Evolutionary conservation across 768 basidiomycete genomes (phyloP).

Genomic region (Mycena maculata): DNA sequence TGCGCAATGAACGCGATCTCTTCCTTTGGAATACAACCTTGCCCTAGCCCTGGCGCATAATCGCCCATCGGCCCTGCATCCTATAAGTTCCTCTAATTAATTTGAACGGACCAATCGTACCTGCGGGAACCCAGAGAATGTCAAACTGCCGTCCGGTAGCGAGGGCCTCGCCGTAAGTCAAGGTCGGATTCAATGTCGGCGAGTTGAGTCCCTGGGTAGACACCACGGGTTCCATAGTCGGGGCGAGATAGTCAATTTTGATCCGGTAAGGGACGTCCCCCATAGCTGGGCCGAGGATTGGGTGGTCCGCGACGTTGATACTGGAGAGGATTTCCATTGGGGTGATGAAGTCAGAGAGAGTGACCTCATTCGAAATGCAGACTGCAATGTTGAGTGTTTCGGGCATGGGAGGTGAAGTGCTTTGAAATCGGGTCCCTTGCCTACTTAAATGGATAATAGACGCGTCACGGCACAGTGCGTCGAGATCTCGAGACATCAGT

Average conservation of each 20-base stretch:
- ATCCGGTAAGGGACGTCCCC: conserved; percentile 25
- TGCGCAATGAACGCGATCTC: conserved; percentile 40
- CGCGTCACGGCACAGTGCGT: too few relatives aligned
- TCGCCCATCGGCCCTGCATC: conserved; percentile 22
- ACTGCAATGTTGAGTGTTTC: conserved; percentile 30
- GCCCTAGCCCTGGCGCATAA: not conserved
- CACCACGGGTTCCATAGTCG: conserved; percentile 29
- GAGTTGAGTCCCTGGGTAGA: conserved; percentile 3
- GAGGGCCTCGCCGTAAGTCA: conserved; percentile 29
- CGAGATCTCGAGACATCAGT: too few relatives aligned
- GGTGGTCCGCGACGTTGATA: conserved; percentile 23
- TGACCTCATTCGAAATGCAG: conserved; percentile 28
- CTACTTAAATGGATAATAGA: too few relatives aligned
- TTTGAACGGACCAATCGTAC: not conserved
- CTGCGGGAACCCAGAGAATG: conserved; percentile 35
- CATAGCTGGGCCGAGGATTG: conserved; percentile 5
- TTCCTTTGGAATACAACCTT: conserved; percentile 13
- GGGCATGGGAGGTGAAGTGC: conserved; percentile 2
- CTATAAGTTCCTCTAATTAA: too few relatives aligned
- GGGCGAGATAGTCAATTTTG: conserved; percentile 27
- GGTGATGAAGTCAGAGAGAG: conserved; percentile 33
- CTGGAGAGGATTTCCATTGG: conserved; percentile 27
- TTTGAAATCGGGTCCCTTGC: too few relatives aligned
- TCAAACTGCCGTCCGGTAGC: conserved; percentile 31
- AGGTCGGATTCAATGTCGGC: conserved; percentile 30